A percentile compares a stretch with the other conserved stretches of the same genome.
Evolutionary conservation across 352 stramenopile genomes (phyloP).

Genomic region (Phytophthora boehmeriae): DNA sequence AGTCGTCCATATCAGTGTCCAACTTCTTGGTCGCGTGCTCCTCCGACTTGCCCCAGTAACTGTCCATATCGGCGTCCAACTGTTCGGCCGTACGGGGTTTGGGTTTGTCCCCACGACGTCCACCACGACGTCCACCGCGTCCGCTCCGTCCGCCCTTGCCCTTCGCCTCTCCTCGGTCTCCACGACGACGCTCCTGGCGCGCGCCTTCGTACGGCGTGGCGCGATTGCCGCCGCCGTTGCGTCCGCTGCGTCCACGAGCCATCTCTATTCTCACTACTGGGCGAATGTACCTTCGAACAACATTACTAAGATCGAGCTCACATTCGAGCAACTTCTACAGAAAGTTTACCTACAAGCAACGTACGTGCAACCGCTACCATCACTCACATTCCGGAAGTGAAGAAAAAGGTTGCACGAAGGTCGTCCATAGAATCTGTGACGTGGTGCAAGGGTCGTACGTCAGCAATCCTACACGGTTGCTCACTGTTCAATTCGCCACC

Average conservation of each 20-base stretch:
- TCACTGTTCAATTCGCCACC: conserved; percentile 29
- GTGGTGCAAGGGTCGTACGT: neutral
- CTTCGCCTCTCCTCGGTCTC: conserved; percentile 14
- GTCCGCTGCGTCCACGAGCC: conserved; percentile 46
- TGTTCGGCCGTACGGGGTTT: conserved; percentile 82
- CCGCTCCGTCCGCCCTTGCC: conserved; percentile 23
- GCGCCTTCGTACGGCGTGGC: conserved; percentile 52
- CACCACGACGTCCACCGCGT: conserved; percentile 21
- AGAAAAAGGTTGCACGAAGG: neutral
- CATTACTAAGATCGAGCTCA: too few species aligned
- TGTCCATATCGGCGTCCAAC: conserved; percentile 87
- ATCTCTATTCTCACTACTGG: conserved; percentile 20
- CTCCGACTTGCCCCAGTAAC: conserved; percentile 86
- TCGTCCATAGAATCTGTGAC: neutral
- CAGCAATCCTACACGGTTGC: neutral
- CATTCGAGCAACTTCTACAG: too few species aligned
- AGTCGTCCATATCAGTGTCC: conserved; percentile 87
- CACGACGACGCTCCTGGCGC: conserved; percentile 32
- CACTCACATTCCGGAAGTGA: neutral
- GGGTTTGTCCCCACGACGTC: conserved; percentile 45
- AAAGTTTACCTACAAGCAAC: too few species aligned
- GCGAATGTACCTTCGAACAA: neutral
- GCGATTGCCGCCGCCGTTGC: conserved; percentile 33
- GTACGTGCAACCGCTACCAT: neutral
- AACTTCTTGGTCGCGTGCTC: conserved; percentile 87